These are phyloP conservation scores for Inonotus obliquus DNA, from an alignment of 1,284 basidiomycete species.

Conservation along the genomic window DNA sequence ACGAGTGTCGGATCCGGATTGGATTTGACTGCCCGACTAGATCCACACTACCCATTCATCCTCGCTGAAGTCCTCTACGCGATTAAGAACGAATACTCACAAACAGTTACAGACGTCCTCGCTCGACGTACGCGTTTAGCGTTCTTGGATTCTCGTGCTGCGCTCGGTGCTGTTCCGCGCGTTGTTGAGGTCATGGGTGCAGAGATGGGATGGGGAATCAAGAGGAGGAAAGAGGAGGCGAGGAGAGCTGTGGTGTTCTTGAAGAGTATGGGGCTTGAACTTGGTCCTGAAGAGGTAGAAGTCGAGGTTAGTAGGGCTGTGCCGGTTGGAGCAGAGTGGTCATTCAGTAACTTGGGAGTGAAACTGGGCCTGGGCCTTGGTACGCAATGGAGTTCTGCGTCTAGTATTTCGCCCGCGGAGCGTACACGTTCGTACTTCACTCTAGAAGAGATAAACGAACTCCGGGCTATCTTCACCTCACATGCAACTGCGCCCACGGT, in stretches of 20 bases:
- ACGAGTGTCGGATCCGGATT: conserved; percentile 81
- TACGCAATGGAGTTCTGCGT: conserved; percentile 25
- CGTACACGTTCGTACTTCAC: conserved; percentile 61
- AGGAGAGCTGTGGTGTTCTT: conserved; percentile 61
- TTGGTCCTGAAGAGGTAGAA: conserved; percentile 30
- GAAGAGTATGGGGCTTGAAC: conserved; percentile 70
- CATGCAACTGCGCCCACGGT: conserved; percentile 23
- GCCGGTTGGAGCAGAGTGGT: neutral
- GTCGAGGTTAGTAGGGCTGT: conserved; percentile 7
- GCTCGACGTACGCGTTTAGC: conserved; percentile 67
- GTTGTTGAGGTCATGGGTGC: conserved; percentile 24
- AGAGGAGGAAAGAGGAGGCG: conserved; percentile 58
- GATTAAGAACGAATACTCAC: conserved; percentile 86
- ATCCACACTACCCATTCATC: conserved; percentile 81
- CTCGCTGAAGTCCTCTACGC: conserved; percentile 95
- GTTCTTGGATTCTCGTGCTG: neutral
- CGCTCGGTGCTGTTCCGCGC: conserved; percentile 85
- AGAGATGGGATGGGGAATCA: conserved; percentile 62
- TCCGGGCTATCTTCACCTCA: conserved; percentile 53
- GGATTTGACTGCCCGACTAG: conserved; percentile 77
- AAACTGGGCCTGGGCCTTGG: conserved; percentile 28
- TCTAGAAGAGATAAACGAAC: conserved; percentile 59
- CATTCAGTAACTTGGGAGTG: neutral
- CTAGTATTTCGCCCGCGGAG: conserved; percentile 20
- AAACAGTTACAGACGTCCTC: conserved; percentile 75